phyloP scores from a whole-genome alignment of 139 green algal genomes.

The Nannochloris sp. region DNA sequence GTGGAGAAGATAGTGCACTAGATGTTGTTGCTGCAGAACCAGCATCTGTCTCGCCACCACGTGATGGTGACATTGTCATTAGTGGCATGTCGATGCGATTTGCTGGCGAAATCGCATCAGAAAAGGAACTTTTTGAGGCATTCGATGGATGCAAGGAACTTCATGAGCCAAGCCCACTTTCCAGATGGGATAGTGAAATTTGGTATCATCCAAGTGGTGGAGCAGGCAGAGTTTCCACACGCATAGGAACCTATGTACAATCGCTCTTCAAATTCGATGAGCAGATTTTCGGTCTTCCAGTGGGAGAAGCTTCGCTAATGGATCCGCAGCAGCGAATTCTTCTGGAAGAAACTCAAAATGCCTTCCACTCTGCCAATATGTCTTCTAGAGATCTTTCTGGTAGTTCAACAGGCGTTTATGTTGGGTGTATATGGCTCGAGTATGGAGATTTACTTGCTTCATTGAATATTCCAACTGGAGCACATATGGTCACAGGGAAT shows the following conservation, averaged over 20 bases:
- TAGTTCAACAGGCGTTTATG: constrained; percentile 44
- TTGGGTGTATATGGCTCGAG: constrained; percentile 71
- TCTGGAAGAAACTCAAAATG: constrained; percentile 39
- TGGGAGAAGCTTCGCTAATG: constrained; percentile 55
- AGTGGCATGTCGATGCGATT: constrained; percentile 12
- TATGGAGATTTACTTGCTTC: constrained; percentile 48
- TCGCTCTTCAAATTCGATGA: constrained; percentile 59
- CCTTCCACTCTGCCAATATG: constrained; percentile 8
- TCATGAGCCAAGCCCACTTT: constrained; percentile 40
- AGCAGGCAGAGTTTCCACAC: constrained; percentile 16
- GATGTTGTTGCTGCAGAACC: no score
- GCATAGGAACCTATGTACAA: constrained; percentile 58
- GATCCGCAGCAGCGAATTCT: constrained; percentile 73
- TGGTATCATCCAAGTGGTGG: constrained; percentile 32
- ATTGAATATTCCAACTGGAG: constrained; percentile 28
- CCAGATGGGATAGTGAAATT: constrained; percentile 54
- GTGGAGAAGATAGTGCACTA: not conserved
- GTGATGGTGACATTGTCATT: not conserved
- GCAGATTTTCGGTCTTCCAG: constrained; percentile 45
- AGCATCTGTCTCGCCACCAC: not conserved
- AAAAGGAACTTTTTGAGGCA: constrained; percentile 28
- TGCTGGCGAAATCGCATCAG: constrained; percentile 25
- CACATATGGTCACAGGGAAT: constrained; percentile 62
- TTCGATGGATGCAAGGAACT: constrained; percentile 37
- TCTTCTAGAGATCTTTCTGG: constrained; percentile 19